Evolutionary conservation across 495 filamentous ascomycete species (phyloP), one percentile per base, ranked within the genome.

Genomic region (Astrocystis sublimbata): DNA sequence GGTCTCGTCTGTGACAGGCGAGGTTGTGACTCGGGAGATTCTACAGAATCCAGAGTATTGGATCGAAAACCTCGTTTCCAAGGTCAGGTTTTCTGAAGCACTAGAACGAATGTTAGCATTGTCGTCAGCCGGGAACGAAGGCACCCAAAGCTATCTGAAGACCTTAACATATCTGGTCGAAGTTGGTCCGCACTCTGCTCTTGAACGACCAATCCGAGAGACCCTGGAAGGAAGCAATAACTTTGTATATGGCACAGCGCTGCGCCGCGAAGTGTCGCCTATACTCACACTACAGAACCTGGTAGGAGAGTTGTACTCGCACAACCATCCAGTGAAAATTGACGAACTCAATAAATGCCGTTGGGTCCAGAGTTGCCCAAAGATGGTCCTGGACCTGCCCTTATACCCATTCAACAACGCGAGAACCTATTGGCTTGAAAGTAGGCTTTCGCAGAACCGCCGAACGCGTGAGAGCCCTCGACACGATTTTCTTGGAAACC

Each of bases 101-200:
- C 5, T 35, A 5, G 5, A 5, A 5, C 5, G 5, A 5, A 5
- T 35, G 5, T 10, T 5, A 10, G 33, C 33, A 35, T 5, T 5
- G 33, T 35, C 33, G 33, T 35, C 33, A 5, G 5, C 5, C 10
- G 5, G 10, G 10, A 35, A 35, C 5, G 33, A 35, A 5, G 31
- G 78, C 17, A n/a, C n/a, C n/a, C n/a, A n/a, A n/a, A n/a, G n/a
- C n/a, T n/a, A n/a, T n/a, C n/a, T n/a, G n/a, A n/a, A n/a, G n/a
- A n/a, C n/a, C n/a, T n/a, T n/a, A n/a, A n/a, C n/a, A n/a, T n/a
- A n/a, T n/a, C 19, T 86, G 1, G 54, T 88, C 15, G 85, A 88
- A 52, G 68, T 86, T 40, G 86, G 86, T 1, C 82, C 86, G 23
- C 86, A 88, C 62, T 63, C 74, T 15, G 80, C 84, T 1, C 68